Percentiles rank a stretch among this genome's conserved stretches.
phyloP scores from a whole-genome alignment of 2,329 filamentous ascomycete species.

The Fusarium udum region DNA sequence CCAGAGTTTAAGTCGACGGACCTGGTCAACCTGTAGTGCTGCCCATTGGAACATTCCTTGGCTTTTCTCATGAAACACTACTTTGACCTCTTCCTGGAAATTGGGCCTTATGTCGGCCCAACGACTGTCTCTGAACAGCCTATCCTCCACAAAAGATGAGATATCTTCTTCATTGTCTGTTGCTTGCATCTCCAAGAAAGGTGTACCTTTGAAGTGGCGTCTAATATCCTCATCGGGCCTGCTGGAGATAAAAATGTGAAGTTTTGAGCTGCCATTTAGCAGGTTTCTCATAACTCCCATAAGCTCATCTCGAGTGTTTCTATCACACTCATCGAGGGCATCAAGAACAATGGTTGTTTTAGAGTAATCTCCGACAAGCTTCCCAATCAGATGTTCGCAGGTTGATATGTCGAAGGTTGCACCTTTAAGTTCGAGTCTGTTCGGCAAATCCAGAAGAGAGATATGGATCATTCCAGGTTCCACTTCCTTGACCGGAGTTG shows the following conservation, averaged over 20 bases:
- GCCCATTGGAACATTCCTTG: background rate
- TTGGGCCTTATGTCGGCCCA: fast-evolving
- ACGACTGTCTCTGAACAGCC: fast-evolving
- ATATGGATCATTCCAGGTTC: fast-evolving
- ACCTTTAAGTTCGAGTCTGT: fast-evolving
- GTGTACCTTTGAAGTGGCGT: fast-evolving
- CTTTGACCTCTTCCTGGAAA: fast-evolving
- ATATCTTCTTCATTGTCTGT: background rate
- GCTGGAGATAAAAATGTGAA: fast-evolving
- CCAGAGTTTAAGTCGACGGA: fast-evolving
- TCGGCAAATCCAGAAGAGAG: fast-evolving
- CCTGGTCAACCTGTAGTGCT: fast-evolving
- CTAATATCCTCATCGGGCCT: fast-evolving
- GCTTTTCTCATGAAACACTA: fast-evolving
- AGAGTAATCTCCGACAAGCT: fast-evolving
- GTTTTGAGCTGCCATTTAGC: fast-evolving
- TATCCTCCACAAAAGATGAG: fast-evolving
- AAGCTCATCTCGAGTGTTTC: background rate
- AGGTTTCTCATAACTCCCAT: fast-evolving
- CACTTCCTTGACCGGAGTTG: fast-evolving
- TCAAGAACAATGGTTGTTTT: fast-evolving
- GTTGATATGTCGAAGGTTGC: fast-evolving
- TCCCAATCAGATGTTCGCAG: fast-evolving
- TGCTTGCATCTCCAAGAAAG: fast-evolving
- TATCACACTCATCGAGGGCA: background rate